A percentile compares a stretch with the other conserved stretches of the same genome.
Conservation (phyloP, 1,139 yeast species). For the Diutina mesorugosa region DNA sequence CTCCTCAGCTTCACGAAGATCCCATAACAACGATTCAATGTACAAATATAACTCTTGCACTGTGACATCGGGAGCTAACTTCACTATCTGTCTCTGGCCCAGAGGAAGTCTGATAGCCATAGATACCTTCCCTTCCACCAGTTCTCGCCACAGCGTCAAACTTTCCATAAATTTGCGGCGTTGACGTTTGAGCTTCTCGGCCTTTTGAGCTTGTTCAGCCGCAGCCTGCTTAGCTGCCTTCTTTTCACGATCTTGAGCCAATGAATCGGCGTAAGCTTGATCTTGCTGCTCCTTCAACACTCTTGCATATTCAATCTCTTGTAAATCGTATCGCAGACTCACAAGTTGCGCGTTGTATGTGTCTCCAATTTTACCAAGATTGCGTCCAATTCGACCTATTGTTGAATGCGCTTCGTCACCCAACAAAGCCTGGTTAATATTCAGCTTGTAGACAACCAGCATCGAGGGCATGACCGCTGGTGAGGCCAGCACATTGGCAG, state of each 20-base stretch:
- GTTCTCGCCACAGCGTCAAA: background rate
- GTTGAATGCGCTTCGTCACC: slow-evolving; percentile 8
- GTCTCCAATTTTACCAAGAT: slow-evolving; percentile 22
- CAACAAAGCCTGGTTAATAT: slow-evolving; percentile 12
- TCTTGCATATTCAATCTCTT: slow-evolving; percentile 39
- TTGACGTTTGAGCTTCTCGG: background rate
- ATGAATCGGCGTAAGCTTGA: slow-evolving; percentile 38
- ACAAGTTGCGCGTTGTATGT: slow-evolving; percentile 40
- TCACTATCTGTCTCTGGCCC: background rate
- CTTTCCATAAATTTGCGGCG: background rate
- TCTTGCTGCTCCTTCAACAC: slow-evolving; percentile 43
- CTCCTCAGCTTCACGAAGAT: background rate
- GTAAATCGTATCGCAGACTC: slow-evolving; percentile 36
- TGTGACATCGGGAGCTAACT: background rate
- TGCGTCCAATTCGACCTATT: slow-evolving; percentile 16
- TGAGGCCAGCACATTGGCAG: slow-evolving; percentile 37
- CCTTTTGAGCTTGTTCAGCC: background rate
- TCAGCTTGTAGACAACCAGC: slow-evolving; percentile 35
- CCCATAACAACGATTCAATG: background rate
- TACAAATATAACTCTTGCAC: background rate
- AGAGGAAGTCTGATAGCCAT: background rate
- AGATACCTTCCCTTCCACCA: background rate
- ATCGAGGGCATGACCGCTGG: slow-evolving; percentile 39
- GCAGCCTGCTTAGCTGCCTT: slow-evolving; percentile 10
- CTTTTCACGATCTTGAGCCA: slow-evolving; percentile 30